Evolutionary conservation across 805 yeast species (phyloP), one percentile per base, ranked within the genome.

Genomic region (Pachysolen tannophilus): DNA sequence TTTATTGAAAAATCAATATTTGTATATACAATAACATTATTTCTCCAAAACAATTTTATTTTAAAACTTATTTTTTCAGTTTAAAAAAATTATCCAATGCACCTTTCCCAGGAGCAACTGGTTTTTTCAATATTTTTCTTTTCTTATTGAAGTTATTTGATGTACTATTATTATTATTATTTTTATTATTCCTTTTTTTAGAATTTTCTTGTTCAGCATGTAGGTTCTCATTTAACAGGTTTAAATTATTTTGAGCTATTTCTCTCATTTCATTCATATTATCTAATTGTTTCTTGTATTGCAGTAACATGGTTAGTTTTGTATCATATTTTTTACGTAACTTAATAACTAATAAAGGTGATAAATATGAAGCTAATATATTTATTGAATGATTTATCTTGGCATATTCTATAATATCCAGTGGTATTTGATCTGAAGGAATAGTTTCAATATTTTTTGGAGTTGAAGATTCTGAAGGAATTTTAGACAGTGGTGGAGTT

Each of bases 21-120:
- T n/a, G n/a, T n/a, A n/a, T n/a, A n/a, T n/a, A n/a, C n/a, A n/a
- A n/a, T n/a, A n/a, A n/a, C n/a, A n/a, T n/a, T n/a, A n/a, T n/a
- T n/a, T n/a, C n/a, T n/a, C n/a, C n/a, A n/a, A n/a, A n/a, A n/a
- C n/a, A n/a, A n/a, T n/a, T n/a, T n/a, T n/a, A n/a, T n/a, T n/a
- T n/a, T n/a, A n/a, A n/a, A n/a, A n/a, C n/a, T n/a, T n/a, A n/a
- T n/a, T n/a, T n/a, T n/a, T n/a, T n/a, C n/a, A n/a, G 70, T 43
- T 67, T 73, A 53, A 78, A 81, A 44, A 82, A 78, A 35, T 73
- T 69, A 48, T 82, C 90, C 19, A 82, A 57, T 2, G 86, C 84
- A 1, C 92, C 87, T 44, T 62, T 72, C 1, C 80, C 80, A 2
- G 63, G 61, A 1, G 72, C 73, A 3, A 74, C 75, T 39, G 63